Base-by-base conservation (phyloP, 2,329 filamentous ascomycete species). In the Passalora sequoiae region DNA sequence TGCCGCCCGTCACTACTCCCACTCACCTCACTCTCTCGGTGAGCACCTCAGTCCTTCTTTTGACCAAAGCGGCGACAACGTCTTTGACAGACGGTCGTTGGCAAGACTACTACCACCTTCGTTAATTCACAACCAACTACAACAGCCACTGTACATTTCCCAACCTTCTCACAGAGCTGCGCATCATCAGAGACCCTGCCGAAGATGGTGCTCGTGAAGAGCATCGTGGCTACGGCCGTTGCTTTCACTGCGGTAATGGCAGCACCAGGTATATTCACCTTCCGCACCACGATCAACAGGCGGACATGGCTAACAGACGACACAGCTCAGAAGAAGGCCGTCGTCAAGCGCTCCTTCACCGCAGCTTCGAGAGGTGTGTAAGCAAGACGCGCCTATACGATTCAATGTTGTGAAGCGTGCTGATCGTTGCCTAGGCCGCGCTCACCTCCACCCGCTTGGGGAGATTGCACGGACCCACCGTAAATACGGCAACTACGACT, bases 391-490 rank as follows among this genome's bases (percentile, higher is more conserved):
- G n/a, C n/a, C n/a, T n/a, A n/a, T n/a, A n/a, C n/a, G n/a, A n/a
- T n/a, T n/a, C n/a, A n/a, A n/a, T n/a, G n/a, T n/a, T n/a, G n/a
- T n/a, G n/a, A n/a, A n/a, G n/a, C n/a, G n/a, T n/a, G n/a, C n/a
- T n/a, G n/a, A n/a, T n/a, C n/a, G n/a, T n/a, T n/a, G n/a, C n/a
- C n/a, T n/a, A 19, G 46, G 50, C 21, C 72, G 81, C 25, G 66
- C 76, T 35, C 64, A 69, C 39, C 81, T 80, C 49, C 73, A 83
- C 67, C 81, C 82, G n/a, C 69, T 74, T 5, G 61, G 67, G 44
- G 80, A 82, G 38, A 71, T 89, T 54, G 66, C 75, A 38, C 84
- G 78, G 65, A 78, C 83, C 12, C 82, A 84, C 62, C 67, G 72
- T 55, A 89, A 89, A 63, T 27, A 27, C 24, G 12, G 24, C 24